Base-by-base conservation (phyloP, 2,329 filamentous ascomycete species). In the Alternaria gansuensis region DNA sequence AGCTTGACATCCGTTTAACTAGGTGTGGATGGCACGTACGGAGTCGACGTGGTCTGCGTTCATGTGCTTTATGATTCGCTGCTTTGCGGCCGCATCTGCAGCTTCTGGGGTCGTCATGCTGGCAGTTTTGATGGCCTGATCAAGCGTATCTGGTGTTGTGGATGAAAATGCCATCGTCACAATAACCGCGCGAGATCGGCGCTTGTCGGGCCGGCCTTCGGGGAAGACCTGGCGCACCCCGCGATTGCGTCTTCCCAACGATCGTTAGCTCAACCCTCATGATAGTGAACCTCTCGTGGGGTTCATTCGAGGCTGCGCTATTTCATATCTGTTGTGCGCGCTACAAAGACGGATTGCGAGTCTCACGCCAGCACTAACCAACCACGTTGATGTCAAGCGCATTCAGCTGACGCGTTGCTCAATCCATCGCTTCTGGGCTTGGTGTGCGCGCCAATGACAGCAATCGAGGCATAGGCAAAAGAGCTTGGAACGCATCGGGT, bases 61-160 rank as follows among this genome's bases (percentile, higher is more conserved):
- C 91, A 97, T 95, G 82, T 97, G 93, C 33, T 82, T 82, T 72
- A 94, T 85, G 76, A 92, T 88, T 58, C 88, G 86, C 57, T 82
- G 70, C 72, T 87, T 87, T 58, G 81, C 78, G 0, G 80, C 82
- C 37, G 78, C 79, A 53, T 84, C 82, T 64, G 80, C 73, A n/a
- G 74, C 63, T 31, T 73, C 71, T 55, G 69, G 52, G 39, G 70
- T 66, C 11, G 73, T 61, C 75, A 78, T 74, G 10, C 21, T 60
- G 51, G 11, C 37, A 11, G 11, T 43, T 14, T 29, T 39, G 36
- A 21, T 36, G 40, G 17, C 9, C 21, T 14, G 21, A 7, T 40
- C 5, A 7, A 17, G 5, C 2, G 44, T 43, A 21, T 13, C 13
- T 44, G 26, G 3, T 17, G 40, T 24, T 46, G 9, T 14, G 21